Percentiles rank a stretch among this genome's conserved stretches.
Conservation (phyloP, 257 asterid genomes). For the Striga asiatica region DNA sequence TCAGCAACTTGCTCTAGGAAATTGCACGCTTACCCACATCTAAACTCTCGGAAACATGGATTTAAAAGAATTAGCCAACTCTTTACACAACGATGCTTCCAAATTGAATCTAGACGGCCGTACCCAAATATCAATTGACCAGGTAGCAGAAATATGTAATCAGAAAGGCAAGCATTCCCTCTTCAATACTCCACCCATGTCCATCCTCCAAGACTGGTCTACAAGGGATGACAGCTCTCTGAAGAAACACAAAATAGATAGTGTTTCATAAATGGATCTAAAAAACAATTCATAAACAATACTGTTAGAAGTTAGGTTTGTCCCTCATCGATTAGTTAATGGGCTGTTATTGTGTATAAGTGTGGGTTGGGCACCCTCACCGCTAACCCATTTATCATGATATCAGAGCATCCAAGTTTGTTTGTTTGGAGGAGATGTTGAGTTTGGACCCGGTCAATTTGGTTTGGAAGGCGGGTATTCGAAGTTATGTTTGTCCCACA, state of each 20-base stretch:
- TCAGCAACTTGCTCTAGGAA: constrained; percentile 1
- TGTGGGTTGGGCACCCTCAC: too few relatives aligned
- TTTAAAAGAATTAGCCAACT: neutral
- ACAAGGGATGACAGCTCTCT: constrained; percentile 83
- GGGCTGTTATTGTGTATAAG: too few relatives aligned
- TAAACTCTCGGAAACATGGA: constrained; percentile 11
- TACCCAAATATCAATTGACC: constrained; percentile 31
- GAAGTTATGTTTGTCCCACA: too few relatives aligned
- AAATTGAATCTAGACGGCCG: constrained; percentile 4
- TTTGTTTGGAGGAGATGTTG: too few relatives aligned
- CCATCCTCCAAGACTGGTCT: constrained; percentile 95
- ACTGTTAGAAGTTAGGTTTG: too few relatives aligned
- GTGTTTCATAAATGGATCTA: constrained; percentile 8
- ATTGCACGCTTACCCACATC: constrained; percentile 2
- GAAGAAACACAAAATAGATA: constrained; percentile 17
- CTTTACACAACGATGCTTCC: too few relatives aligned
- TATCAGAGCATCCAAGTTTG: too few relatives aligned
- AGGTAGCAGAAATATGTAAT: constrained; percentile 9
- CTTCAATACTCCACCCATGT: constrained; percentile 71
- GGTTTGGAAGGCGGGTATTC: too few relatives aligned
- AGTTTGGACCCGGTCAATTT: too few relatives aligned
- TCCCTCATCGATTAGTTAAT: too few relatives aligned
- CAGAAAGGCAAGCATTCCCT: constrained; percentile 36
- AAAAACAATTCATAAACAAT: neutral
- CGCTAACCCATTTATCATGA: too few relatives aligned